These are phyloP conservation scores for Acer saccharum DNA, from an alignment of 345 rosid species.

Conservation along the genomic window DNA sequence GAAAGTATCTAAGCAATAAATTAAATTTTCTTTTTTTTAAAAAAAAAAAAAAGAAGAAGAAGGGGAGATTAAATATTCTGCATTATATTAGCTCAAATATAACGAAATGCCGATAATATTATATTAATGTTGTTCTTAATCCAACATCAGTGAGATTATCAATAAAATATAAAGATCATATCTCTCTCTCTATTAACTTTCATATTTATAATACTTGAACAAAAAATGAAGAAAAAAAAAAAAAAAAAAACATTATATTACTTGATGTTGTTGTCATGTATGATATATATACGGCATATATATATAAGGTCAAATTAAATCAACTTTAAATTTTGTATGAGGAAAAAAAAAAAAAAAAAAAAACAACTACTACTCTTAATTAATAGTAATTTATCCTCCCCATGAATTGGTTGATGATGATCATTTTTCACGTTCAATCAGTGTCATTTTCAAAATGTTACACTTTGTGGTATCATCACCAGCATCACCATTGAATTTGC, in stretches of 20 bases:
- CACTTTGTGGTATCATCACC: slow-evolving; percentile 9
- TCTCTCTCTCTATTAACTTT: background rate
- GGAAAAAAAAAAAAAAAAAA: too few relatives aligned
- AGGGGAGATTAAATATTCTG: background rate
- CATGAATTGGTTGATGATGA: background rate
- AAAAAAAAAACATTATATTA: too few relatives aligned
- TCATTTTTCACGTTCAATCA: background rate
- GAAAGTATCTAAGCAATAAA: background rate
- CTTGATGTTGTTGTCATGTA: background rate
- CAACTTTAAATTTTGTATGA: too few relatives aligned
- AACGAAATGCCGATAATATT: too few relatives aligned
- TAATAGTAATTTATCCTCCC: background rate
- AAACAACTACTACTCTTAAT: too few relatives aligned
- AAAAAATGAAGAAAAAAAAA: too few relatives aligned
- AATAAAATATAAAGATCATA: too few relatives aligned
- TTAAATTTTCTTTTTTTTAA: too few relatives aligned
- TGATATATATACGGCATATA: background rate
- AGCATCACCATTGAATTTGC: slow-evolving; percentile 4
- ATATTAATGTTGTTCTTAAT: background rate
- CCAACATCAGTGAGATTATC: too few relatives aligned
- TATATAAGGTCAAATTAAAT: too few relatives aligned
- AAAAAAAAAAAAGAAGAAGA: too few relatives aligned
- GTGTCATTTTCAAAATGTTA: slow-evolving; percentile 8
- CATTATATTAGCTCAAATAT: background rate
- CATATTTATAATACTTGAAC: too few relatives aligned